Evolutionary conservation across 768 basidiomycete species (phyloP).

Genomic region (Dictyophora rubrovolvata): DNA sequence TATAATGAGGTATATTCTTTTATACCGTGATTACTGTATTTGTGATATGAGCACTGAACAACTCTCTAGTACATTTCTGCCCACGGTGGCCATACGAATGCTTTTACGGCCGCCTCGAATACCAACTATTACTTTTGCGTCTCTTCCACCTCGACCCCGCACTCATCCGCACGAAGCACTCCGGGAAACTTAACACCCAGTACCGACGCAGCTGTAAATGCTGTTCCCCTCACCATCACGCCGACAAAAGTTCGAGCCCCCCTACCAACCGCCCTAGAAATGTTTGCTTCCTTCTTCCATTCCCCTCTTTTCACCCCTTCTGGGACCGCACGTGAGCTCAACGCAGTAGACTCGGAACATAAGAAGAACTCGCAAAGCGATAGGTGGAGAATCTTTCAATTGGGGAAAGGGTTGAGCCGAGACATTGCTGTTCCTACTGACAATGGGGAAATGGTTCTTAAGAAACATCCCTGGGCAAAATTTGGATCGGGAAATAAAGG

Average conservation of each 20-base stretch:
- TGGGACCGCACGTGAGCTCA: slow-evolving; percentile 37
- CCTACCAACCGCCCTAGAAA: slow-evolving; percentile 25
- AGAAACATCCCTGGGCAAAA: slow-evolving; percentile 33
- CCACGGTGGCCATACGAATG: slow-evolving; percentile 42
- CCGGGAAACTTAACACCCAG: neutral
- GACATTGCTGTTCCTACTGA: neutral
- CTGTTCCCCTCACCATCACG: neutral
- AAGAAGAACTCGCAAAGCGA: slow-evolving; percentile 44
- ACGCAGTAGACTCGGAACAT: slow-evolving; percentile 48
- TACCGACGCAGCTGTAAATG: neutral
- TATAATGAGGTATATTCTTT: slow-evolving; percentile 5
- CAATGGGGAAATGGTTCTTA: neutral
- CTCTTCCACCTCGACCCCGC: slow-evolving; percentile 8
- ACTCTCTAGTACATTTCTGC: slow-evolving; percentile 17
- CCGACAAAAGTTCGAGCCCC: slow-evolving; percentile 8
- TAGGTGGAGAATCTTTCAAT: slow-evolving; percentile 36
- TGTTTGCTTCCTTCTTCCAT: slow-evolving; percentile 39
- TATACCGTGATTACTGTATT: neutral
- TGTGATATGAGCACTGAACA: neutral
- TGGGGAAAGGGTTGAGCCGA: slow-evolving; percentile 33
- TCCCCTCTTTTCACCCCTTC: slow-evolving; percentile 37
- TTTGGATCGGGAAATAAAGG: slow-evolving; percentile 36
- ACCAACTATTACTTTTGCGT: slow-evolving; percentile 34
- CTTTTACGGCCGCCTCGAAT: slow-evolving; percentile 37
- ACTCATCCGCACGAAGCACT: neutral